Base-by-base conservation (phyloP, 2,329 filamentous ascomycete genomes). In the Esteya vermicola region DNA sequence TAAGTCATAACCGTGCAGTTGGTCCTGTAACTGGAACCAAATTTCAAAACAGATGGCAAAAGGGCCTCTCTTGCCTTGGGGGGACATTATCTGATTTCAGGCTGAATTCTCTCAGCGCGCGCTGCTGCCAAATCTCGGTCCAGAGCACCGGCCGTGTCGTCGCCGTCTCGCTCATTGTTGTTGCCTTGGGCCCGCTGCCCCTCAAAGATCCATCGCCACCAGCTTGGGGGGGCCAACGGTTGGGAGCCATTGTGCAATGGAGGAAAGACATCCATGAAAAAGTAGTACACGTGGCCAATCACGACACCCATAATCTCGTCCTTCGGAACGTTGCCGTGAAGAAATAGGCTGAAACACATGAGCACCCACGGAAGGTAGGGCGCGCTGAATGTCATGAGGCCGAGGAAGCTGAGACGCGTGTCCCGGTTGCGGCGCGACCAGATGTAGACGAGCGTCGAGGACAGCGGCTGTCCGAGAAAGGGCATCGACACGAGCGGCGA, bases 221-320 rank as follows among this genome's bases (percentile, higher is more conserved):
- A 95, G 43, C 65, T 63, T 0, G 91, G 91, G 28, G 91, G 89
- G 51, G 94, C 89, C 36, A 98, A 68, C 1, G 91, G 91, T 41
- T 84, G 72, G 38, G 81, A 79, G 16, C 85, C 85, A 47, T 81
- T 78, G 60, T 95, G 84, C 33, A 95, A 72, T 4, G 86, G 83
- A 4, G 91, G 91, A 59, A 94, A 98, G 14, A 98, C 88, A 57
- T 98, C 91, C 44, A 79, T 84, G 60, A 96, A 95, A 64, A 95
- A 98, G 60, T 96, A 98, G 81, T 88, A 96, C 31, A 96, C 71
- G 60, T 98, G 91, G 9, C 91, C 91, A 30, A 96, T 88, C 9
- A 91, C 77, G 14, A 95, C 85, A 4, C 91, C 91, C 64, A 93
- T 85, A 47, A 98, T 81, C 65, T 98, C 91, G 57, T 96, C 91